phyloP scores from a whole-genome alignment of 75 land plant genomes.

The Chamaecyparis obtusa region DNA sequence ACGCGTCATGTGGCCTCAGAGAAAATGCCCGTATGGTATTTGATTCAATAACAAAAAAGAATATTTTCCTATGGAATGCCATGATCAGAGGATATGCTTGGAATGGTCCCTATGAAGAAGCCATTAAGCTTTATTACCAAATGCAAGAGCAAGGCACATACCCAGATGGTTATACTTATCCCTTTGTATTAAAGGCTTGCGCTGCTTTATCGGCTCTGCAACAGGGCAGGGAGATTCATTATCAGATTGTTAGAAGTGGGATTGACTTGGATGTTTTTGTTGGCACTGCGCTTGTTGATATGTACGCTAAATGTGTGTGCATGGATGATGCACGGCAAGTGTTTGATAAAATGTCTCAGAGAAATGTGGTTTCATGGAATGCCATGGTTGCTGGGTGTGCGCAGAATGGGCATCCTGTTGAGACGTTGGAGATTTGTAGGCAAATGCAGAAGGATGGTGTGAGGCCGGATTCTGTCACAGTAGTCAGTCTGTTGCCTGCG shows the following conservation, averaged over 20 bases:
- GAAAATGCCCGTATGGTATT: slow-evolving; percentile 3
- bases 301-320: slow-evolving; percentile 15
- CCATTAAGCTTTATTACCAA: slow-evolving; percentile 10
- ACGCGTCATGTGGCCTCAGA: background rate
- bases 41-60: slow-evolving; percentile 4
- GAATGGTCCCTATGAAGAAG: slow-evolving; percentile 11
- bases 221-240: slow-evolving; percentile 7
- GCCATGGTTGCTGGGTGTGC: slow-evolving; percentile 10
- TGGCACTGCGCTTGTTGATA: slow-evolving; percentile 14
- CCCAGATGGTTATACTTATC: slow-evolving; percentile 8
- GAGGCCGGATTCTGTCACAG: slow-evolving; percentile 1
- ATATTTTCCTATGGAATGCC: slow-evolving; percentile 20
- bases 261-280: slow-evolving; percentile 10
- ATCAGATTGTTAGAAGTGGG: background rate
- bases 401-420: background rate
- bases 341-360: slow-evolving; percentile 2
- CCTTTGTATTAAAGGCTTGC: slow-evolving; percentile 8
- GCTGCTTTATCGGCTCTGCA: background rate
- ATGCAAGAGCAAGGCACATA: slow-evolving; percentile 12
- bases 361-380: slow-evolving; percentile 14
- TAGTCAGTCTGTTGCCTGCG: background rate
- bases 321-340: slow-evolving; percentile 4
- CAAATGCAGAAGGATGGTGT: slow-evolving; percentile 12
- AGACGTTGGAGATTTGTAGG: slow-evolving; percentile 6
- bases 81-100: slow-evolving; percentile 18